Evolutionary conservation across 1,284 basidiomycete genomes (phyloP).

Genomic region (Ceratobasidium sp.): DNA sequence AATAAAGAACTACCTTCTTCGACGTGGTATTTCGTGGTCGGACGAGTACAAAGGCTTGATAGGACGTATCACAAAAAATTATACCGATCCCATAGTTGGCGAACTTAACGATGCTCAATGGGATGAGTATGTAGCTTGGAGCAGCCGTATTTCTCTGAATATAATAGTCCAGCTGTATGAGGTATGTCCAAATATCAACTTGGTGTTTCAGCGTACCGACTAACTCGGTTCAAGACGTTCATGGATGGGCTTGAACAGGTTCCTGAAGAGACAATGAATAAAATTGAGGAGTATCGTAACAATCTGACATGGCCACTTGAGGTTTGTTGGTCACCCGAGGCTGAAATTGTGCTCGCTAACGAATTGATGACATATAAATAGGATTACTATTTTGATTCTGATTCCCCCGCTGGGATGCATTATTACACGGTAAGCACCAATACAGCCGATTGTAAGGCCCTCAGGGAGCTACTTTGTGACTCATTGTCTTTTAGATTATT

Average conservation of each 20-base stretch:
- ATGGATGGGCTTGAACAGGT: too few relatives aligned
- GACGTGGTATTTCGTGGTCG: slow-evolving; percentile 17
- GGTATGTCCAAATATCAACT: too few relatives aligned
- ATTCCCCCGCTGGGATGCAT: slow-evolving; percentile 9
- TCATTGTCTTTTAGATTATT: slow-evolving; percentile 1
- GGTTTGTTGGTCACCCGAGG: too few relatives aligned
- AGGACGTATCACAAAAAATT: slow-evolving; percentile 6
- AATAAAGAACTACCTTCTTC: slow-evolving; percentile 2
- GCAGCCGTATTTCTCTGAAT: slow-evolving; percentile 22
- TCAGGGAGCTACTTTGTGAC: not conserved
- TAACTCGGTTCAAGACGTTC: too few relatives aligned
- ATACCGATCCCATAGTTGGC: not conserved
- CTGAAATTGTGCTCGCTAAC: too few relatives aligned
- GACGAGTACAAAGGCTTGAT: slow-evolving; percentile 24
- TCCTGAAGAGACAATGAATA: too few relatives aligned
- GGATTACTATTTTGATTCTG: slow-evolving; percentile 17
- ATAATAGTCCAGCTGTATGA: slow-evolving; percentile 15
- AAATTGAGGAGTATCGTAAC: slow-evolving; percentile 23
- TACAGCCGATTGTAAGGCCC: too few relatives aligned
- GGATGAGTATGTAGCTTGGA: slow-evolving; percentile 26
- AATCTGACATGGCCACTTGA: slow-evolving; percentile 19
- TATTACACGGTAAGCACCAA: slow-evolving; percentile 15
- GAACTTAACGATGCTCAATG: slow-evolving; percentile 1
- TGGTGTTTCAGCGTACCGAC: too few relatives aligned
- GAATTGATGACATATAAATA: not conserved